Conservation (phyloP, 257 asterid genomes). For the Coffea eugenioides region DNA sequence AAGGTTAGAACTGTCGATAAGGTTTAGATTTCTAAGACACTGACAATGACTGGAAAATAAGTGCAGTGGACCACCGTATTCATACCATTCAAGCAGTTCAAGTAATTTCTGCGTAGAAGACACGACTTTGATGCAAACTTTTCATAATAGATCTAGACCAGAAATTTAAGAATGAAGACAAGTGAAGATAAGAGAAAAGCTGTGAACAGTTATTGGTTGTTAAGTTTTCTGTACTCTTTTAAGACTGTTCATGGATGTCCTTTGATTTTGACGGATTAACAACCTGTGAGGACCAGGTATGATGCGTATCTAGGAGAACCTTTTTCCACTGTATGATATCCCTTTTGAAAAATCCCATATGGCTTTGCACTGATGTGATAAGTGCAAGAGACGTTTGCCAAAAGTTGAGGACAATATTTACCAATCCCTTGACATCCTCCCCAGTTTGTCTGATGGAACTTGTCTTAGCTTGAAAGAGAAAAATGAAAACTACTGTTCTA, state of each 20-base stretch:
- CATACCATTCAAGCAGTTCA: neutral
- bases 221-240: neutral
- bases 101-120: neutral
- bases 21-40: neutral
- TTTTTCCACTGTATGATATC: neutral
- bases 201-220: neutral
- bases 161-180: neutral
- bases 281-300: neutral
- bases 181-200: neutral
- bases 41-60: neutral
- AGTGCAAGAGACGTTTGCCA: neutral
- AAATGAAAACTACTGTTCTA: too few species aligned
- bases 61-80: neutral
- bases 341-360: neutral
- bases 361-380: neutral
- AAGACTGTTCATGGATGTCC: neutral
- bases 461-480: too few species aligned
- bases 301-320: neutral
- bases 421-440: neutral
- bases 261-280: neutral
- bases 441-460: neutral
- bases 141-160: neutral
- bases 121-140: neutral
- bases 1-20: neutral
- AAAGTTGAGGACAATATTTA: neutral